Evolutionary conservation across 2,329 filamentous ascomycete species (phyloP).

Genomic region (Aspergillus sclerotialis): DNA sequence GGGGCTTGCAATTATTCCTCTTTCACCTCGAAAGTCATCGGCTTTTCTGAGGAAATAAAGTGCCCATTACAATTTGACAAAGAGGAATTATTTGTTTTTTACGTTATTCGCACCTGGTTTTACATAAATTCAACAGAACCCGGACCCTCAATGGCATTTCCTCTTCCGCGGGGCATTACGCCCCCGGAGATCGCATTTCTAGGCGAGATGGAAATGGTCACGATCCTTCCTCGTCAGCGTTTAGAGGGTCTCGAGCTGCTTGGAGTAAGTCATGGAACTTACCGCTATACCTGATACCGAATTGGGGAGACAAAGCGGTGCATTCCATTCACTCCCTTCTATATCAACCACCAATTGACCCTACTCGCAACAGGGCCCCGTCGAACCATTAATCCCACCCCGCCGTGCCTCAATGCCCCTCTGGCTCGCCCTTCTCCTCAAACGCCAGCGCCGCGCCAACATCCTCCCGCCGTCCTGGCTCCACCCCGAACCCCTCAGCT

Average conservation of each 20-base stretch:
- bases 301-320: too few species aligned
- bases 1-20: too few species aligned
- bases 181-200: conserved; percentile 88
- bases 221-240: conserved; percentile 81
- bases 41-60: too few species aligned
- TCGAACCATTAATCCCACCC: conserved; percentile 70
- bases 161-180: conserved; percentile 60
- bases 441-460: conserved; percentile 88
- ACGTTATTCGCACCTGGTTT: too few species aligned
- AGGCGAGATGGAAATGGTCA: conserved; percentile 96
- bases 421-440: conserved; percentile 91
- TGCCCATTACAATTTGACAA: too few species aligned
- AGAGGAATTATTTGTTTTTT: too few species aligned
- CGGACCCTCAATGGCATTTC: conserved; percentile 57
- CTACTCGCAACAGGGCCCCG: conserved; percentile 58
- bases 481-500: conserved; percentile 63
- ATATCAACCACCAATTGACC: not conserved
- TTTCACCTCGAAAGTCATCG: too few species aligned
- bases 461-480: conserved; percentile 90
- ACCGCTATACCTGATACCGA: too few species aligned
- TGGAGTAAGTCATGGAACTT: conserved; percentile 71
- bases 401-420: conserved; percentile 73
- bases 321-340: too few species aligned
- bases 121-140: too few species aligned
- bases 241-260: conserved; percentile 81